Evolutionary conservation across 768 basidiomycete genomes (phyloP), one percentile per base, ranked within the genome.

Genomic region (Trametes punicea): DNA sequence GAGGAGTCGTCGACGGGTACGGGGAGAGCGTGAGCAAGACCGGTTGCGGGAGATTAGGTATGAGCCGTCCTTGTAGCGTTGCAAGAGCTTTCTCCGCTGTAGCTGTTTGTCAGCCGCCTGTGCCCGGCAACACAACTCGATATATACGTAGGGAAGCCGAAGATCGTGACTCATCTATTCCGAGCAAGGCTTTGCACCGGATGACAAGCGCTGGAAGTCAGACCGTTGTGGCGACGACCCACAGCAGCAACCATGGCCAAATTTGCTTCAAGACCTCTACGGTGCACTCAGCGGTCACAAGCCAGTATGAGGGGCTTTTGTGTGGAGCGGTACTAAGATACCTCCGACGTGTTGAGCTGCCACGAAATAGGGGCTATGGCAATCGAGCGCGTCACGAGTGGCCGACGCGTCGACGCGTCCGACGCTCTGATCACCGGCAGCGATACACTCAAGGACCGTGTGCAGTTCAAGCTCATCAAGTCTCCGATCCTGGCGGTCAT

Each of bases 61-160:
- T 77, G 39, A 81, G 81, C 62, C 88, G 86, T 61, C 83, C 81
- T 70, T 93, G 88, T 44, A 94, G 76, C 9, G 87, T 93, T 13
- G 91, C 86, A 23, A 94, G 77, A 13, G 93, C 93, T 70, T 92
- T 93, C 73, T 93, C 91, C 60, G 93, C 93, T 93, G 72, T 16
- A 51, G 27, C 2, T 13, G 10, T 11, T 18, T 30, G 49, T 56
- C 20, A 64, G 42, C 25, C 53, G 59, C 51, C 53, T 29, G 39
- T 61, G 46, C 15, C 23, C 15, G 38, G 47, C 50, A 39, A 33
- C 39, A 39, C n/a, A 15, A 16, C 20, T 53, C 13, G 31, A 30
- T 51, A 58, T 48, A 58, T 45, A 56, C 9, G 47, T 51, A 26
- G 56, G 26, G 25, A 15, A 21, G 23, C 11, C 9, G 15, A 8